phyloP scores from a whole-genome alignment of 352 stramenopile species.

The Phytophthora megakarya region DNA sequence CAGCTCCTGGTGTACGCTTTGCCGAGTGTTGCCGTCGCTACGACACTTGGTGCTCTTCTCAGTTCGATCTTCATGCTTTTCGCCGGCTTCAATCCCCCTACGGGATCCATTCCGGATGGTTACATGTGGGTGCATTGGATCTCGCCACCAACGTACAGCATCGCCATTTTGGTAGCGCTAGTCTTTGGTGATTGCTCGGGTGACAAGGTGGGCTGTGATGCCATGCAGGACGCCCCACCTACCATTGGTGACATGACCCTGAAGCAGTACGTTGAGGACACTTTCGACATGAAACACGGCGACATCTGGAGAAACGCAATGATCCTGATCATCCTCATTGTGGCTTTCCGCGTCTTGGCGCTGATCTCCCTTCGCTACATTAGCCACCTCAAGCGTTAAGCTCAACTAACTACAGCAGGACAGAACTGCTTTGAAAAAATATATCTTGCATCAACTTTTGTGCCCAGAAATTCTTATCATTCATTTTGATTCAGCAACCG shows the following conservation, averaged over 20 bases:
- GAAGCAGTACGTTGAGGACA: constrained; percentile 53
- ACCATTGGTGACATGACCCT: constrained; percentile 41
- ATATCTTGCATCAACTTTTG: constrained; percentile 32
- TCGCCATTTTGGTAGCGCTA: constrained; percentile 45
- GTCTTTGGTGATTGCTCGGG: constrained; percentile 45
- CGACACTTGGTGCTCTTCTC: constrained; percentile 46
- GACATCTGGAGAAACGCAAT: constrained; percentile 46
- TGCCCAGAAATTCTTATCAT: constrained; percentile 19
- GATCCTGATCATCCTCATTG: constrained; percentile 52
- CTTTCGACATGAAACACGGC: constrained; percentile 61
- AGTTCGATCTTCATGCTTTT: constrained; percentile 62
- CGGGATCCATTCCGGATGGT: constrained; percentile 45
- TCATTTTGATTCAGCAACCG: constrained; percentile 23
- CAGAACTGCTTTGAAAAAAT: constrained; percentile 1
- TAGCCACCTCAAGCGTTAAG: constrained; percentile 26
- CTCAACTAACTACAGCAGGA: neutral
- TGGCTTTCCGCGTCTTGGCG: constrained; percentile 45
- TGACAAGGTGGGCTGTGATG: constrained; percentile 11
- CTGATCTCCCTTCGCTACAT: constrained; percentile 48
- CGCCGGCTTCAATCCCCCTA: constrained; percentile 58
- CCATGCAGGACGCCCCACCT: constrained; percentile 23
- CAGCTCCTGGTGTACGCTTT: constrained; percentile 53
- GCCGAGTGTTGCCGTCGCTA: constrained; percentile 44
- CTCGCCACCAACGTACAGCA: constrained; percentile 49
- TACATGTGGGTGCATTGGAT: constrained; percentile 70